Percentiles rank a stretch among this genome's conserved stretches.
Evolutionary conservation across 495 filamentous ascomycete genomes (phyloP).

Genomic region (Cercophora newfieldiana): DNA sequence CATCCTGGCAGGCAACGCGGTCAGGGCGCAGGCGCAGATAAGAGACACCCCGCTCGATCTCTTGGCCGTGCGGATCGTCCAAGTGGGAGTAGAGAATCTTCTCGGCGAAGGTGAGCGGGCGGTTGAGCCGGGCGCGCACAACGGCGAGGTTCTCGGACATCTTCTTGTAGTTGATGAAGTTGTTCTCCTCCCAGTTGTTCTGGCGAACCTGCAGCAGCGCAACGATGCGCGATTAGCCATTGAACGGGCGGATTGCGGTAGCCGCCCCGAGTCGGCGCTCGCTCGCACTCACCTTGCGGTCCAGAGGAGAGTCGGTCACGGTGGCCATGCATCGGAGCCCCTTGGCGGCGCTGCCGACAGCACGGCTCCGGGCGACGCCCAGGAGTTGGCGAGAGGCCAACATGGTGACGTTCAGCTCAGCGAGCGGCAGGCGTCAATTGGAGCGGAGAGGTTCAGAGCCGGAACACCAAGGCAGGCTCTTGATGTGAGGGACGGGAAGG

Average conservation of each 20-base stretch:
- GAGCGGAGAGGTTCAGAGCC: constrained; percentile 36
- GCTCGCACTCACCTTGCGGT: constrained; percentile 48
- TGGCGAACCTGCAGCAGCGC: constrained; percentile 45
- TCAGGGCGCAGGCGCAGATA: constrained; percentile 97
- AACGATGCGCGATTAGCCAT: constrained; percentile 27
- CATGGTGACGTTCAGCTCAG: constrained; percentile 47
- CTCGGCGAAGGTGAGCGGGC: constrained; percentile 92
- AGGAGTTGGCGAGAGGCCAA: constrained; percentile 57
- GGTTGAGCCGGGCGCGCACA: constrained; percentile 83
- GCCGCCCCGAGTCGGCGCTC: neutral
- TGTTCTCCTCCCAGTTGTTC: constrained; percentile 58
- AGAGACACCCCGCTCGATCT: constrained; percentile 91
- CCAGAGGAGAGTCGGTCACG: constrained; percentile 52
- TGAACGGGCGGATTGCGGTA: constrained; percentile 7
- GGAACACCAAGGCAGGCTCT: constrained; percentile 27
- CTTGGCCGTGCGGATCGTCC: constrained; percentile 93
- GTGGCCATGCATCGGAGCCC: constrained; percentile 57
- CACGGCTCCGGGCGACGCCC: constrained; percentile 53
- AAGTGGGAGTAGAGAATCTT: constrained; percentile 99
- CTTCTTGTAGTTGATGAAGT: constrained; percentile 76
- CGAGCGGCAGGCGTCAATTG: constrained; percentile 31
- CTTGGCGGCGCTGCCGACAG: constrained; percentile 43
- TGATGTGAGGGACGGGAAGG: constrained; percentile 11
- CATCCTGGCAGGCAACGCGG: constrained; percentile 99
- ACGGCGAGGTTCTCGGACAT: constrained; percentile 96